Evolutionary conservation across 2,329 filamentous ascomycete genomes (phyloP).

Genomic region (Coleophoma cylindrospora): DNA sequence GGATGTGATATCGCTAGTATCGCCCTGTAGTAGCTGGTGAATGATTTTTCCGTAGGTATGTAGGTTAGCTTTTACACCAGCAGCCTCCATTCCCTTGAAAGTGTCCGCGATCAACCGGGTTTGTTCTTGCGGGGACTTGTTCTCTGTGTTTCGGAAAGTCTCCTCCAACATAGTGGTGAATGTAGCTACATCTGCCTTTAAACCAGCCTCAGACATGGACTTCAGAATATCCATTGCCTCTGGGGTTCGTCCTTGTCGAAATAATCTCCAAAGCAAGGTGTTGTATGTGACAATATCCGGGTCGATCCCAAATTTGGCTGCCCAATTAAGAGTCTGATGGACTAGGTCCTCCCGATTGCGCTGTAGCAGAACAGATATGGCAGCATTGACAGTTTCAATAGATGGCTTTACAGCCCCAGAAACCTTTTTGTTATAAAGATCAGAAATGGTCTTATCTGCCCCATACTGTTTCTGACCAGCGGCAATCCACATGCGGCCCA

Average conservation of each 20-base stretch:
- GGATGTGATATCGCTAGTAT: conserved; percentile 32
- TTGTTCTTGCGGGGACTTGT: conserved; percentile 42
- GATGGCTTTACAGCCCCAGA: conserved; percentile 48
- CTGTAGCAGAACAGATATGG: conserved; percentile 55
- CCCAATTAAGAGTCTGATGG: conserved; percentile 46
- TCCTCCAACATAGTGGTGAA: conserved; percentile 69
- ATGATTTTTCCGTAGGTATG: conserved; percentile 68
- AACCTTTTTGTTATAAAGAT: conserved; percentile 23
- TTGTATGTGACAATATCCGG: conserved; percentile 55
- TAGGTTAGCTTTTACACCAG: conserved; percentile 53
- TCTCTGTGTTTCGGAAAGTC: conserved; percentile 37
- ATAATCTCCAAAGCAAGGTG: conserved; percentile 56
- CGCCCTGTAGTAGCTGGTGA: conserved; percentile 48
- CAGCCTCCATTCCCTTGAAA: conserved; percentile 50
- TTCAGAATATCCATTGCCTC: conserved; percentile 48
- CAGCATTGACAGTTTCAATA: conserved; percentile 64
- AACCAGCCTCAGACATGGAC: conserved; percentile 50
- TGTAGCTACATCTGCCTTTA: conserved; percentile 62
- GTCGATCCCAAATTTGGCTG: conserved; percentile 34
- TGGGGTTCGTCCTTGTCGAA: conserved; percentile 41
- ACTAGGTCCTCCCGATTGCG: conserved; percentile 42
- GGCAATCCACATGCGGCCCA: conserved; percentile 54
- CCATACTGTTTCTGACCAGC: conserved; percentile 14
- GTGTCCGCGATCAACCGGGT: conserved; percentile 43
- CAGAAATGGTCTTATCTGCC: conserved; percentile 6